Conservation (phyloP, 805 yeast genomes). For the Suhomyces tanzawaensis region DNA sequence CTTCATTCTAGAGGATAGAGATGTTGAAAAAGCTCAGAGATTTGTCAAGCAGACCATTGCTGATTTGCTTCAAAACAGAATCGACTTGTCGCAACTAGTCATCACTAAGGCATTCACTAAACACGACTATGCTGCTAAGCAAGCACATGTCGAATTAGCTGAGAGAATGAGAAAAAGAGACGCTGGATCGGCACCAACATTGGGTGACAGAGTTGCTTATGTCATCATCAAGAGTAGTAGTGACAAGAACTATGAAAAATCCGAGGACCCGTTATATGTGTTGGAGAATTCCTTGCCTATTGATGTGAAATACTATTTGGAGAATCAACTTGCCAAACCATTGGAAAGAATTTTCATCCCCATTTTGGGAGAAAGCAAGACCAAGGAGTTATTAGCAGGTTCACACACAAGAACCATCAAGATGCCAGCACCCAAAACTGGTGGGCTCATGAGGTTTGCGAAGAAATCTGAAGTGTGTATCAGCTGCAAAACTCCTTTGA, state of each 20-base stretch:
- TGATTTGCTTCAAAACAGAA: conserved; percentile 83
- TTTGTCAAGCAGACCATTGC: conserved; percentile 88
- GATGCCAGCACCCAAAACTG: conserved; percentile 71
- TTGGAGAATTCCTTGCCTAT: conserved; percentile 89
- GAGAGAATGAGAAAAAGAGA: conserved; percentile 96
- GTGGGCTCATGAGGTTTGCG: conserved; percentile 90
- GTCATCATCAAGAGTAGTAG: conserved; percentile 79
- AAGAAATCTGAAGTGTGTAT: conserved; percentile 86
- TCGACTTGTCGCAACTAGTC: conserved; percentile 89
- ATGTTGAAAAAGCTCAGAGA: conserved; percentile 78
- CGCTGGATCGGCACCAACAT: conserved; percentile 93
- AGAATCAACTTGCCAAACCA: conserved; percentile 91
- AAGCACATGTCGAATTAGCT: conserved; percentile 95
- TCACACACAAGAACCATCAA: conserved; percentile 78
- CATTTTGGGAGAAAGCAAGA: conserved; percentile 80
- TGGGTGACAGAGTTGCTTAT: conserved; percentile 98
- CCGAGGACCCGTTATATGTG: conserved; percentile 94
- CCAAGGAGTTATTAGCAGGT: conserved; percentile 78
- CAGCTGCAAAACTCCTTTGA: conserved; percentile 81
- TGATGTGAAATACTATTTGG: conserved; percentile 90
- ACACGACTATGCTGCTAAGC: conserved; percentile 91
- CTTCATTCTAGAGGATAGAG: conserved; percentile 79
- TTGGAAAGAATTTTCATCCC: conserved; percentile 93
- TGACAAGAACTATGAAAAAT: conserved; percentile 88
- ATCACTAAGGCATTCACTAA: conserved; percentile 89